Evolutionary conservation across 2,329 filamentous ascomycete species (phyloP), one percentile per base, ranked within the genome.

Genomic region (Cercospora berteroae): DNA sequence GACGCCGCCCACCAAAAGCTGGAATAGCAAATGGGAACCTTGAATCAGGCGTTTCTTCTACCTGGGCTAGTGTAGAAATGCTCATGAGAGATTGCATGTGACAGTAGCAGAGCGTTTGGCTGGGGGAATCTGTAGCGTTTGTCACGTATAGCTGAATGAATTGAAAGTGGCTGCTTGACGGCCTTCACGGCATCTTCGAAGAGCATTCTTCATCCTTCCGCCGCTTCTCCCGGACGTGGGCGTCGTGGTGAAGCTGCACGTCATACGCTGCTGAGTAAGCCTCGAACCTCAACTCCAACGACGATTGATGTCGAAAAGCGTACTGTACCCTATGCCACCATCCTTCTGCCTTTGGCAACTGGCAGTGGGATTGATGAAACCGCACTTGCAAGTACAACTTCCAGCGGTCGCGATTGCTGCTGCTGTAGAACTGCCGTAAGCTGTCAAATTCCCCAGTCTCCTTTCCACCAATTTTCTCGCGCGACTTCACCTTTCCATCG

Each of bases 31-130:
- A 36, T 31, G 55, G 55, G 55, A 27, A 44, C 23, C 44, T 63
- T 63, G 60, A 56, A 55, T 63, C 60, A 36, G 60, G 60, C 60
- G 60, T 63, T 55, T 55, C 48, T 55, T 63, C 48, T 25, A 58
- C 55, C 60, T 55, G 60, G 60, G 60, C 60, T 63, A 63, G 60
- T 36, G 55, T 58, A 57, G 60, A 63, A 20, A 55, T 63, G 50
- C 44, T 55, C 60, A 63, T 13, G 60, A 63, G 55, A 55, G 27
- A 42, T 63, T 62, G 27, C 50, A 56, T 63, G 44, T 63, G 44
- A 61, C 59, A 61, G 59, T 44, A 48, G 48, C 48, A 58, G 59
- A 61, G 59, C 59, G 31, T 48, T 61, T 61, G 59, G 59, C 25
- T 61, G 36, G 59, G 59, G 55, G 29, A 42, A 50, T 18, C 42